Conservation (phyloP, 2,329 filamentous ascomycete species). For the Trichophyton mentagrophytes region DNA sequence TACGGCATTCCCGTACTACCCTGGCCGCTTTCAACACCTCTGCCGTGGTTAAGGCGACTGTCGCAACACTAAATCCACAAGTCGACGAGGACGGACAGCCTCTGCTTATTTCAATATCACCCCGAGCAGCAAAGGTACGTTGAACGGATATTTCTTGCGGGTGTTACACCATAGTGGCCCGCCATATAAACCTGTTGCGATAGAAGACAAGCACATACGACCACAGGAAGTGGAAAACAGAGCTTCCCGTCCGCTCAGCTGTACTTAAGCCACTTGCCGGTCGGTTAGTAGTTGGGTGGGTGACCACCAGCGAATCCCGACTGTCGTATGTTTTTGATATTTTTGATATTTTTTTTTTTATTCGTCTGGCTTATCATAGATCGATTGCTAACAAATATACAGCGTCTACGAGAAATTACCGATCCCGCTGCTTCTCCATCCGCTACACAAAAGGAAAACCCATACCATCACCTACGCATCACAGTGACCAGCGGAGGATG, state of each 20-base stretch:
- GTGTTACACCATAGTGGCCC: not conserved
- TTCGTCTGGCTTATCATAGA: constrained; percentile 4
- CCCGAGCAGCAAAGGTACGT: constrained; percentile 63
- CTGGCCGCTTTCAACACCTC: constrained; percentile 24
- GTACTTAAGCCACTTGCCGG: not conserved
- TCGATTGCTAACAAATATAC: constrained; percentile 2
- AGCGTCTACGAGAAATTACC: constrained; percentile 65
- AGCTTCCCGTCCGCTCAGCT: constrained; percentile 34
- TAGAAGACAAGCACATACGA: constrained; percentile 26
- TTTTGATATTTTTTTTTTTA: constrained; percentile 17
- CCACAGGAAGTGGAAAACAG: constrained; percentile 36
- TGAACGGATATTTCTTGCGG: constrained; percentile 3
- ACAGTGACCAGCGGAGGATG: constrained; percentile 88
- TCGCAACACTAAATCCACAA: constrained; percentile 53
- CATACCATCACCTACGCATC: constrained; percentile 74
- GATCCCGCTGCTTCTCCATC: constrained; percentile 33
- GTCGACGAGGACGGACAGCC: constrained; percentile 72
- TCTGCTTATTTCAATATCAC: constrained; percentile 71
- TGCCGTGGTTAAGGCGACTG: constrained; percentile 24
- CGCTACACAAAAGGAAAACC: constrained; percentile 43
- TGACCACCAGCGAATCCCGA: constrained; percentile 36
- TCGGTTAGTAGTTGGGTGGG: constrained; percentile 21
- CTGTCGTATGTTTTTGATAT: constrained; percentile 32
- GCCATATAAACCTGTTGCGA: constrained; percentile 13
- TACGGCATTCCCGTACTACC: not conserved